These are phyloP conservation scores for Gomphus bonarii DNA, from an alignment of 1,284 basidiomycete species.

Conservation along the genomic window DNA sequence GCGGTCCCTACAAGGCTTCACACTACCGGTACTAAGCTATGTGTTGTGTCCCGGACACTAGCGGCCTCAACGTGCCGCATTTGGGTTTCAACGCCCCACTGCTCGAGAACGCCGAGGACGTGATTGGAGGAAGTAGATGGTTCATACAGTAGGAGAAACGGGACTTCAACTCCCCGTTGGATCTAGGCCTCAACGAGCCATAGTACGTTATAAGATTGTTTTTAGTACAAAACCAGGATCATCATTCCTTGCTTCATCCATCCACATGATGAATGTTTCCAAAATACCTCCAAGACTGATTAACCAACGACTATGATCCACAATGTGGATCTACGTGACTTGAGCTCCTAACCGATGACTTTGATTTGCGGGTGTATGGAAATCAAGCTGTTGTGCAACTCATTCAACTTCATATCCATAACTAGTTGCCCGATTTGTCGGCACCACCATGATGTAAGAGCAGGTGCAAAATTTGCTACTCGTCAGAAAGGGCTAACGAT, in stretches of 20 bases:
- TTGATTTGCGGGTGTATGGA: neutral
- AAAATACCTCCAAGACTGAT: neutral
- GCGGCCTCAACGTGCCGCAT: conserved; percentile 10
- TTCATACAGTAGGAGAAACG: neutral
- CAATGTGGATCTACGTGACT: neutral
- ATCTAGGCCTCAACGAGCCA: conserved; percentile 7
- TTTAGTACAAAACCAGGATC: neutral
- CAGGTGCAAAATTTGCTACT: neutral
- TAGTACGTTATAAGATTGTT: conserved; percentile 6
- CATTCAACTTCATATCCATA: neutral
- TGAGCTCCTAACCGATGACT: neutral
- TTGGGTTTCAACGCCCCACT: conserved; percentile 10
- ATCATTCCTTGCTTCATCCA: neutral
- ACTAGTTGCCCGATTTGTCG: neutral
- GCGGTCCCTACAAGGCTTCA: conserved; percentile 88
- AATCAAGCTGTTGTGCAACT: neutral
- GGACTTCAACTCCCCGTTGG: conserved; percentile 9
- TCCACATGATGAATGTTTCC: neutral
- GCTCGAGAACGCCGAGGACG: neutral
- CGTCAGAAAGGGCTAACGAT: neutral
- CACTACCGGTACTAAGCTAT: conserved; percentile 60
- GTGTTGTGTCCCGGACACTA: neutral
- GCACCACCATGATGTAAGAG: neutral
- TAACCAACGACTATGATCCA: neutral
- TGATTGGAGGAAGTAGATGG: neutral